These are phyloP conservation scores for Cladophialophora yegresii DNA, from an alignment of 2,329 filamentous ascomycete species.

Conservation along the genomic window DNA sequence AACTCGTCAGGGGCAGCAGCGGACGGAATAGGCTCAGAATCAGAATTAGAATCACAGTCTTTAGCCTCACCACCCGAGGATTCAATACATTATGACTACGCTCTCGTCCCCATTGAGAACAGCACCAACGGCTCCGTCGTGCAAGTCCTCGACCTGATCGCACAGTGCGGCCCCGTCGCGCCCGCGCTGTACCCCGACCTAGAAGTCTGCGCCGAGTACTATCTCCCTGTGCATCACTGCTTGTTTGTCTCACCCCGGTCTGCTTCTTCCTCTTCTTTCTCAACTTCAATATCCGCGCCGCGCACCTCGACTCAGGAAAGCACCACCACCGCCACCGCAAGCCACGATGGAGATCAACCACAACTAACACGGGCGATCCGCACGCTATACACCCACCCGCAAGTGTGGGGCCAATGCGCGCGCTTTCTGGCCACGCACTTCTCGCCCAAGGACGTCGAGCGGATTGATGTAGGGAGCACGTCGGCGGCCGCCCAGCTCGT, in stretches of 20 bases:
- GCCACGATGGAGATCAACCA: slow-evolving; percentile 38
- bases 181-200: slow-evolving; percentile 63
- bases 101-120: slow-evolving; percentile 94
- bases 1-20: slow-evolving; percentile 49
- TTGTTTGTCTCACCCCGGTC: slow-evolving; percentile 61
- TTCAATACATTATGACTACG: slow-evolving; percentile 56
- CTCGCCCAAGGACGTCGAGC: slow-evolving; percentile 53
- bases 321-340: not conserved
- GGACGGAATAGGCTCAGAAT: slow-evolving; percentile 18
- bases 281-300: too few relatives aligned
- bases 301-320: too few relatives aligned
- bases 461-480: slow-evolving; percentile 81
- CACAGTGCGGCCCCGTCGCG: slow-evolving; percentile 61
- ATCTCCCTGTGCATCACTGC: slow-evolving; percentile 85
- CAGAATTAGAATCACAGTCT: not conserved
- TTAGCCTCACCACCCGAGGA: not conserved
- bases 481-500: slow-evolving; percentile 79
- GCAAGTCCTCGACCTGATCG: slow-evolving; percentile 84
- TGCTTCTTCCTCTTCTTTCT: not conserved
- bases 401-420: slow-evolving; percentile 91
- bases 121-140: slow-evolving; percentile 91
- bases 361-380: slow-evolving; percentile 51
- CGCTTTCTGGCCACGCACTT: slow-evolving; percentile 61
- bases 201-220: slow-evolving; percentile 77
- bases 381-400: slow-evolving; percentile 87